Evolutionary conservation across 306 rosid species (phyloP), one percentile per base, ranked within the genome.

Genomic region (Sechiopsis laciniata): DNA sequence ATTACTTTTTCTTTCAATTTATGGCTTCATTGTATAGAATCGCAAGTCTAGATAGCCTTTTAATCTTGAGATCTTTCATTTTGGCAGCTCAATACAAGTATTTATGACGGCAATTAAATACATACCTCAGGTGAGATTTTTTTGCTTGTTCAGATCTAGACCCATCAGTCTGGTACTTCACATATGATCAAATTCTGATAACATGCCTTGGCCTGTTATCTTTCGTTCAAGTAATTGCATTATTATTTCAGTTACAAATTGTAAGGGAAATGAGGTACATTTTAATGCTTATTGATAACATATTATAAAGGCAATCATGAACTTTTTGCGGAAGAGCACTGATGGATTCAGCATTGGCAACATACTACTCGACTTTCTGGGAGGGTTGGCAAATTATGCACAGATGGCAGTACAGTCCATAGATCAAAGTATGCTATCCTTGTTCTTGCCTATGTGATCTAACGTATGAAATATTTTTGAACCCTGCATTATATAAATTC

Each of bases 261-360:
- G 12, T 13, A 22, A 69, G 42, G 57, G 42, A 67, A 17, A 45
- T 19, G 21, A 12, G 1, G 21, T 69, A 50, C 37, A 9, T 69
- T 14, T 68, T 69, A 63, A 58, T 68, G 58, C 8, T 29, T 46
- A 77, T 22, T 61, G 2, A 24, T 26, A 15, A 65, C 71, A 4
- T 57, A 55, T 56, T 62, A 71, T 77, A 9, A 35, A 91, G 99
- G 97, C 89, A 1, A 66, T 83, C 82, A 85, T 94, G 94, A 94
- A 94, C 88, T 91, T 80, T 32, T 22, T 24, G 68, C 80, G 96
- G 75, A 89, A 94, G 82, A 89, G 96, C 83, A 94, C 96, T 0
- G 83, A 89, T 46, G 97, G 99, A 14, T 91, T 91, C 84, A 94
- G 96, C 84, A 94, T 94, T 62, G 91, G 80, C 15, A 89, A 87